Percentiles rank a stretch among this genome's conserved stretches.
Evolutionary conservation across 2,329 filamentous ascomycete species (phyloP).

Genomic region (Botryotinia convoluta): DNA sequence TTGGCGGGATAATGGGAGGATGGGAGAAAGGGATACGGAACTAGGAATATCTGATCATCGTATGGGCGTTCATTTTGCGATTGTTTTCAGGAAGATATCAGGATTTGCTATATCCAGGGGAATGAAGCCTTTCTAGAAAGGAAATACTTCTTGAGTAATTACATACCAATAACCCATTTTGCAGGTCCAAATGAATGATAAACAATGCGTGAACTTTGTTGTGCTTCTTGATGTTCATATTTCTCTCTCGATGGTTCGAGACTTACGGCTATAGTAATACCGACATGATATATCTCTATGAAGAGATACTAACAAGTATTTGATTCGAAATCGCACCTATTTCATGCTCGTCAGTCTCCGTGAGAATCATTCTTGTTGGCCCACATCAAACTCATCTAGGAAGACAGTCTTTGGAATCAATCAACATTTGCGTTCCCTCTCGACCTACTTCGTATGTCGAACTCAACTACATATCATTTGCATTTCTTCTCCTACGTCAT

Average conservation of each 20-base stretch:
- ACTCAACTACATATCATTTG: no score
- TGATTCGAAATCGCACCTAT: fast-evolving
- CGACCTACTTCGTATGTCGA: no score
- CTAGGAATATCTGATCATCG: neutral
- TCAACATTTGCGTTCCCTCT: no score
- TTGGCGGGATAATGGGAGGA: neutral
- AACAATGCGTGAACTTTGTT: neutral
- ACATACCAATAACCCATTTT: neutral
- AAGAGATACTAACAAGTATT: neutral
- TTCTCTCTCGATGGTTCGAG: neutral
- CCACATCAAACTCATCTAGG: neutral
- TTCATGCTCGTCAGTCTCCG: neutral
- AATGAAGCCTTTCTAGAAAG: neutral
- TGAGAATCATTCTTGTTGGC: fast-evolving
- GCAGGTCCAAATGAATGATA: neutral
- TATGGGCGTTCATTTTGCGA: neutral
- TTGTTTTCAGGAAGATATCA: neutral
- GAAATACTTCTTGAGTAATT: neutral
- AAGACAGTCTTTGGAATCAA: no score
- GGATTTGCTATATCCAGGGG: neutral
- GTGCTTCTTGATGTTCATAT: neutral
- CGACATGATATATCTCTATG: neutral
- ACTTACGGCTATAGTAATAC: neutral
- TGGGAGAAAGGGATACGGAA: neutral
- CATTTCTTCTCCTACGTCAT: no score